Evolutionary conservation across 1,139 yeast species (phyloP), one percentile per base, ranked within the genome.

Genomic region (Debaryomycetaceae sp.): DNA sequence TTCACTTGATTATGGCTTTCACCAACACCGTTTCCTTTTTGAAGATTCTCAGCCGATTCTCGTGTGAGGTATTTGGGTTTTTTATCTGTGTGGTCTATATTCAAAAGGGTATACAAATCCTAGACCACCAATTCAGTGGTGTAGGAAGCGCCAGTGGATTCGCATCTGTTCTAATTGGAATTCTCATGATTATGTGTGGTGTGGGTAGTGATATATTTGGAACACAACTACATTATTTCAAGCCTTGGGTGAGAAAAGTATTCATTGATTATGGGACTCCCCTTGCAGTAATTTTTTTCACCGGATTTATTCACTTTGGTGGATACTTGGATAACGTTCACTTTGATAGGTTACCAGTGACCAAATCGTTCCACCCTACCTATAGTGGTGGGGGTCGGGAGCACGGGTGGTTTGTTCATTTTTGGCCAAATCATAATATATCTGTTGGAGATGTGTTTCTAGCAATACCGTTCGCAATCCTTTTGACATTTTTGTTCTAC

Each of bases 21-120:
- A 70, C 80, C 44, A 93, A 93, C 62, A 70, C 81, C 58, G 87
- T 88, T 36, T 75, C 83, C 44, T 82, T 80, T 45, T 69, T 91
- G 63, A 79, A 81, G 52, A 84, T 80, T 53, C 88, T 93, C 34
- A 86, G 96, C 2, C 71, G 81, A 46, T 93, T 82, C 61, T 88
- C 96, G 5, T 93, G 98, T 63, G 96, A 91, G 54, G 89, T 89
- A 8, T 93, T 93, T 73, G 99, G 98, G 1, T 78, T 89, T 49
- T 93, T 91, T 65, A 93, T 89, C 54, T 87, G 90, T 59, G 73
- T 89, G 27, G 88, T 93, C n/a, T 93, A 93, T 68, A 75, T 90
- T 42, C 91, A 89, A 59, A 93, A 93, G 60, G 98, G 97, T 0
- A 80, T 91, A 14, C 95, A 89, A 60, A 86, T 93, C 35, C 65